A percentile compares a stretch with the other conserved stretches of the same genome.
These are phyloP conservation scores for Globisporangium spiculum DNA, from an alignment of 352 stramenopile genomes.

Conservation along the genomic window DNA sequence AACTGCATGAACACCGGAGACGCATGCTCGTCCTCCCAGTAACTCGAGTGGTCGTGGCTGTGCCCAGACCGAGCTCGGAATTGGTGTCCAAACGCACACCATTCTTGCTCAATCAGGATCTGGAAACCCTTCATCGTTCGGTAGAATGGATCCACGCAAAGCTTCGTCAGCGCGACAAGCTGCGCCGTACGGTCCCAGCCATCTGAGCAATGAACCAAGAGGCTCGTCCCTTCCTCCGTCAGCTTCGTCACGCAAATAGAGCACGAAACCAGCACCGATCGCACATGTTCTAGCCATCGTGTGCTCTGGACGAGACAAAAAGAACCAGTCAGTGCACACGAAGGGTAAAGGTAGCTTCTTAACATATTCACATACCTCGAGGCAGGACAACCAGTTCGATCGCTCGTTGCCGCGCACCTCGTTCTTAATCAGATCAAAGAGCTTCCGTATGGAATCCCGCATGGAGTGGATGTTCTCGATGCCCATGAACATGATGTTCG, in stretches of 20 bases:
- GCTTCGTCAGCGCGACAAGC: conserved; percentile 92
- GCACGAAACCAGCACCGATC: conserved; percentile 85
- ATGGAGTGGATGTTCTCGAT: conserved; percentile 95
- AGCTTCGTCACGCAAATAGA: conserved; percentile 90
- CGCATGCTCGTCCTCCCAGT: conserved; percentile 94
- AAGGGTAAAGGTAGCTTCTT: background rate
- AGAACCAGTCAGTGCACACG: background rate
- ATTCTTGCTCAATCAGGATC: conserved; percentile 98
- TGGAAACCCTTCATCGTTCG: conserved; percentile 95
- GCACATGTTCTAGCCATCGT: conserved; percentile 79
- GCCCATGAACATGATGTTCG: conserved; percentile 79
- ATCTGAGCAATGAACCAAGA: conserved; percentile 98
- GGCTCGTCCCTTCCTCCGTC: conserved; percentile 83
- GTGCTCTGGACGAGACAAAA: conserved; percentile 43
- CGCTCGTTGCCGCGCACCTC: conserved; percentile 76
- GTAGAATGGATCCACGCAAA: conserved; percentile 98
- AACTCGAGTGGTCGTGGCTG: conserved; percentile 52
- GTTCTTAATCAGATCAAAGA: conserved; percentile 85
- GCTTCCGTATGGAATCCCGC: conserved; percentile 77
- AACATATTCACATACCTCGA: conserved; percentile 45
- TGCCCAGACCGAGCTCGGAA: conserved; percentile 92
- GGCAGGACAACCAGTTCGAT: conserved; percentile 74
- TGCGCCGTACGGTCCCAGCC: conserved; percentile 99
- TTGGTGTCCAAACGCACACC: conserved; percentile 98
- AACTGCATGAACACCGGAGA: conserved; percentile 99